A percentile compares a stretch with the other conserved stretches of the same genome.
Evolutionary conservation across 306 rosid species (phyloP).

Genomic region (Corylus heterophylla): DNA sequence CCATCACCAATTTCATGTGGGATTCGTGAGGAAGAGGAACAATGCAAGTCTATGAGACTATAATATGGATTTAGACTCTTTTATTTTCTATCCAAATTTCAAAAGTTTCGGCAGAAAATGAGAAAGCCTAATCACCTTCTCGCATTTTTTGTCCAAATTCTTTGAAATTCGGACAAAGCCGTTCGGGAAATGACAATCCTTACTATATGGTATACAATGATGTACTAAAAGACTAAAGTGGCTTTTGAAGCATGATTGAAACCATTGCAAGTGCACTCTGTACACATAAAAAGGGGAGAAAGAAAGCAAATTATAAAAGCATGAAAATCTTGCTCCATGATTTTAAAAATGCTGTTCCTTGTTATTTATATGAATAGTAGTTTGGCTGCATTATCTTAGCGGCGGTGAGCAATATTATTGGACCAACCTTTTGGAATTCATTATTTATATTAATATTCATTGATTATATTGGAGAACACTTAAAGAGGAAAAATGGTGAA

Average conservation of each 20-base stretch:
- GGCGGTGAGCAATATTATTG: conserved; percentile 9
- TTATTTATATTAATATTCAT: background rate
- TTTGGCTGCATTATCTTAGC: conserved; percentile 9
- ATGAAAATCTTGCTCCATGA: background rate
- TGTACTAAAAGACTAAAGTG: background rate
- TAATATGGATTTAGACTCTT: no score
- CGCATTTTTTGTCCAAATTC: no score
- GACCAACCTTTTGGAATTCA: background rate
- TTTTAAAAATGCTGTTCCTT: background rate
- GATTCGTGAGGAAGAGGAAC: background rate
- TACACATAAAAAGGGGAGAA: background rate
- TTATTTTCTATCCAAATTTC: no score
- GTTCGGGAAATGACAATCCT: no score
- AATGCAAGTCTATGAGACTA: background rate
- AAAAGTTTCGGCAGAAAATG: no score
- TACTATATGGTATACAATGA: background rate
- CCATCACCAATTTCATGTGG: background rate
- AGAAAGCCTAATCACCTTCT: no score
- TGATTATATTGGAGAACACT: background rate
- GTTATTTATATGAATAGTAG: background rate
- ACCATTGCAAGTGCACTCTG: conserved; percentile 1
- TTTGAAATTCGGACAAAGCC: no score
- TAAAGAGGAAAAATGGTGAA: background rate
- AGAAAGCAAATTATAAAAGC: background rate
- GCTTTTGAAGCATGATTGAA: background rate